phyloP scores from a whole-genome alignment of 495 filamentous ascomycete species.

The Penicillium arizonense region DNA sequence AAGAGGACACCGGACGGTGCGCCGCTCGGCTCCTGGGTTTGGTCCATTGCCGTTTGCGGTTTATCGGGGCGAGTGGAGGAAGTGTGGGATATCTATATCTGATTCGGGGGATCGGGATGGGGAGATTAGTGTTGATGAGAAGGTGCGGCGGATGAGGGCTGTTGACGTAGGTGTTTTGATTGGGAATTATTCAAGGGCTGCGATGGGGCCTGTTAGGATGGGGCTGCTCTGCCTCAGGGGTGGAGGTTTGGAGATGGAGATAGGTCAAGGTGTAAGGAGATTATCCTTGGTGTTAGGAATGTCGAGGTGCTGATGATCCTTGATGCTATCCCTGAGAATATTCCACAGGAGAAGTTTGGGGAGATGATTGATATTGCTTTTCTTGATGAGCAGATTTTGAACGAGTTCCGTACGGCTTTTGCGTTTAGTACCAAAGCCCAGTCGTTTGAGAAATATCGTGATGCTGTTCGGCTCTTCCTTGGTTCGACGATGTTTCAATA shows the following conservation, averaged over 20 bases:
- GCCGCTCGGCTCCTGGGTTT: not conserved
- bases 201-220: constrained; percentile 8
- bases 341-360: constrained; percentile 2
- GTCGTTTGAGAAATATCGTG: constrained; percentile 1
- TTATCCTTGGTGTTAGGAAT: constrained; percentile 8
- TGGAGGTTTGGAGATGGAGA: constrained; percentile 3
- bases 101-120: too few species aligned
- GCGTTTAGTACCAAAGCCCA: not conserved
- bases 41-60: not conserved
- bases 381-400: not conserved
- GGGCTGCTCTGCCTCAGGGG: not conserved
- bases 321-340: not conserved
- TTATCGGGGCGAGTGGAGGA: too few species aligned
- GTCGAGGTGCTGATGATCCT: constrained; percentile 10
- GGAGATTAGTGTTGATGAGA: too few species aligned
- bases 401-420: not conserved
- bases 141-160: too few species aligned
- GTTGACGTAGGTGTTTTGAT: too few species aligned
- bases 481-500: constrained; percentile 7
- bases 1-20: not conserved
- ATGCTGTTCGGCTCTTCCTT: constrained; percentile 6
- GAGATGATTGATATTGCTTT: not conserved
- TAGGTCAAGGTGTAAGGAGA: constrained; percentile 5
- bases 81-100: too few species aligned
- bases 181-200: not conserved